Evolutionary conservation across 768 basidiomycete genomes (phyloP), one percentile per base, ranked within the genome.

Genomic region (Cantharellus anzutake): DNA sequence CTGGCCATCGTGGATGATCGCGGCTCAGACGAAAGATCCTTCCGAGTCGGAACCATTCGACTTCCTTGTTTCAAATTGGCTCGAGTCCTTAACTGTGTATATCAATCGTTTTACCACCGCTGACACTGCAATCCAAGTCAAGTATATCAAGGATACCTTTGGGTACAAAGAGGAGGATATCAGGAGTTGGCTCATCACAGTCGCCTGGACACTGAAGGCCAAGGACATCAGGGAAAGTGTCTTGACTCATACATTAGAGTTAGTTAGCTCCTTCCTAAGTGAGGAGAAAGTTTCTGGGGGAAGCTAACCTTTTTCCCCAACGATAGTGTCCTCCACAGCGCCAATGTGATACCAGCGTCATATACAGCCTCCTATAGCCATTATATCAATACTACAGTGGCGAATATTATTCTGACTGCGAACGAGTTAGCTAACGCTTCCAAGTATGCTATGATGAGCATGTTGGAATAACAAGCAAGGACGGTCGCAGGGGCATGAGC

Each of bases 1-100:
- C 0, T 99, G 94, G 94, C 88, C 92, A 11, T 93, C 90, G 0
- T 99, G 94, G 94, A 72, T 88, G 60, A 87, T 98, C 66, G 93
- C 88, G 35, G 89, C 89, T 4, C 84, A 89, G 63, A 29, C 20
- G 20, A 29, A 29, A 29, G 20, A 29, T 29, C 83, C 84, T 0
- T 74, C 75, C 7, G 65, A 75, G 16, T 69, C 74, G n/a, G 78
- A 84, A 14, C 80, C 83, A 38, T 69, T 78, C 3, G 61, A 76
- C 0, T 65, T 68, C 1, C 73, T 73, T 0, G 72, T 91, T 11
- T 68, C 70, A 16, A 57, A 68, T 2, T 96, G 96, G 72, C 73
- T 97, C 11, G 61, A 72, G 3, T 68, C 71, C 37, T 76, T 97
- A 29, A 79, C 84, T 3, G 70, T 65, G 3, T 80, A 82, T 66